phyloP scores from a whole-genome alignment of 257 asterid genomes.

The Ajuga chamaepitys region DNA sequence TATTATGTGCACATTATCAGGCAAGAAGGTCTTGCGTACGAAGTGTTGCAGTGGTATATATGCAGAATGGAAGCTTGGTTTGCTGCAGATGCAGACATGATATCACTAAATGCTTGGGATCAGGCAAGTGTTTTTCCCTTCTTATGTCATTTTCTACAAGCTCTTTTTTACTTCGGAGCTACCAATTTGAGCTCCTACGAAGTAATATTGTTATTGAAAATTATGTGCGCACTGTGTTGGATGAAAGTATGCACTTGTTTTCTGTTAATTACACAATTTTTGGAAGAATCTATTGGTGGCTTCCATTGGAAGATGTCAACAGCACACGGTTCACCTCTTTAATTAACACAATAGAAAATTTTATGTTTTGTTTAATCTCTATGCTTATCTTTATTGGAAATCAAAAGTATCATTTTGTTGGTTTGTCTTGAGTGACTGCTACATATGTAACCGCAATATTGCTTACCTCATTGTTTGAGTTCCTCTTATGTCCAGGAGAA shows the following conservation, averaged over 20 bases:
- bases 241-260: background rate
- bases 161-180: background rate
- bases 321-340: background rate
- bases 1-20: conserved; percentile 28
- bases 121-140: conserved; percentile 45
- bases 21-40: conserved; percentile 74
- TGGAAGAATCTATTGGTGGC: background rate
- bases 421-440: background rate
- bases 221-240: background rate
- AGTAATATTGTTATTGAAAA: conserved; percentile 4
- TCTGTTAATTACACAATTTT: background rate
- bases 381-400: background rate
- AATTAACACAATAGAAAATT: background rate
- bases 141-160: background rate
- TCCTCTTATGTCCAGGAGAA: conserved; percentile 58
- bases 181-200: background rate
- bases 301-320: background rate
- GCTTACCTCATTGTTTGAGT: conserved; percentile 6
- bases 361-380: background rate
- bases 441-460: conserved; percentile 1
- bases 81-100: conserved; percentile 99
- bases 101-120: conserved; percentile 97
- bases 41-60: conserved; percentile 94
- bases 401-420: background rate
- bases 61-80: conserved; percentile 99